A percentile compares a stretch with the other conserved stretches of the same genome.
phyloP scores from a whole-genome alignment of 768 basidiomycete species.

The Boletus eberwhitei region DNA sequence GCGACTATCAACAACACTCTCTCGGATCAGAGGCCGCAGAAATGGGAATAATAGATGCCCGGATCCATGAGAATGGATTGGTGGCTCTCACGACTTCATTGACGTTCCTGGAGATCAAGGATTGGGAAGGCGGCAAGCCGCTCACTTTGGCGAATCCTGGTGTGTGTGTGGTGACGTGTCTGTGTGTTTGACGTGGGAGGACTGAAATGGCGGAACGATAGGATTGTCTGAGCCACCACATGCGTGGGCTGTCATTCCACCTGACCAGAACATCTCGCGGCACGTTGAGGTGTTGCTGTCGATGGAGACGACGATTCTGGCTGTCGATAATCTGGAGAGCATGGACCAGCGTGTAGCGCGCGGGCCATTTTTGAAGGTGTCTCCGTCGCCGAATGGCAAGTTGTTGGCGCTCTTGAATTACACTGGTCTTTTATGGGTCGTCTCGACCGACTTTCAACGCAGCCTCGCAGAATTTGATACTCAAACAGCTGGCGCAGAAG shows the following conservation, averaged over 20 bases:
- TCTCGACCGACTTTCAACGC: slow-evolving; percentile 91
- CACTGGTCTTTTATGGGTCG: slow-evolving; percentile 78
- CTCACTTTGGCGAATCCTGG: slow-evolving; percentile 71
- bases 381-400: slow-evolving; percentile 92
- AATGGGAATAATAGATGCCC: slow-evolving; percentile 79
- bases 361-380: slow-evolving; percentile 85
- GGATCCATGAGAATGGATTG: slow-evolving; percentile 82
- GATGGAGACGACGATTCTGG: slow-evolving; percentile 73
- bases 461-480: slow-evolving; percentile 87
- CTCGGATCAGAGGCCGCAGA: slow-evolving; percentile 81
- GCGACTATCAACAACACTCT: slow-evolving; percentile 82
- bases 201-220: slow-evolving; percentile 26
- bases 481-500: slow-evolving; percentile 51
- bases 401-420: slow-evolving; percentile 81
- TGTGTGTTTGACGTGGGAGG: slow-evolving; percentile 1
- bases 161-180: slow-evolving; percentile 39
- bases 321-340: slow-evolving; percentile 84
- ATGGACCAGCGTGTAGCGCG: slow-evolving; percentile 85
- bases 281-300: slow-evolving; percentile 89
- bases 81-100: slow-evolving; percentile 80
- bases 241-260: slow-evolving; percentile 87
- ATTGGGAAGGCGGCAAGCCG: slow-evolving; percentile 79
- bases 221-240: slow-evolving; percentile 76
- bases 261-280: slow-evolving; percentile 83
- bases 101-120: slow-evolving; percentile 80